A percentile compares a stretch with the other conserved stretches of the same genome.
Evolutionary conservation across 1,284 basidiomycete genomes (phyloP).

Genomic region (Malassezia brasiliensis): DNA sequence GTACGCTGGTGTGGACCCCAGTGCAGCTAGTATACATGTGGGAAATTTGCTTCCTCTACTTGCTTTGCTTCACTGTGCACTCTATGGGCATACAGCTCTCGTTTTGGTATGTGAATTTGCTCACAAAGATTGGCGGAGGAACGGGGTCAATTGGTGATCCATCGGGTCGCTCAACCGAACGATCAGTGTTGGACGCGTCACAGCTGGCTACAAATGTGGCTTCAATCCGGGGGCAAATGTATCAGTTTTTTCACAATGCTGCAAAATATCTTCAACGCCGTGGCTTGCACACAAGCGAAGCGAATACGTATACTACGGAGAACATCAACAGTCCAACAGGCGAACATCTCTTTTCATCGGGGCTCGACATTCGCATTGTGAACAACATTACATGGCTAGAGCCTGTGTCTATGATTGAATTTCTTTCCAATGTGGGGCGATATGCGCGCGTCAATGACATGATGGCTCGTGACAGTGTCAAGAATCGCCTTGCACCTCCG

Average conservation of each 20-base stretch:
- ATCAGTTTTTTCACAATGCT: slow-evolving; percentile 64
- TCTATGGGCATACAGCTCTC: slow-evolving; percentile 69
- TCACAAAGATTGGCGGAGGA: slow-evolving; percentile 74
- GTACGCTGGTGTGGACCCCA: slow-evolving; percentile 87
- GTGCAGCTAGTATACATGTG: slow-evolving; percentile 76
- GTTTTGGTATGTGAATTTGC: slow-evolving; percentile 57
- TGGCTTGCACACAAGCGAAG: slow-evolving; percentile 16
- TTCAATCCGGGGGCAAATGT: slow-evolving; percentile 60
- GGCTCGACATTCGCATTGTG: slow-evolving; percentile 43
- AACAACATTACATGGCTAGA: slow-evolving; percentile 82
- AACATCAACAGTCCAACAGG: neutral
- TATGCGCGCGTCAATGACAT: slow-evolving; percentile 76
- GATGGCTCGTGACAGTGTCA: slow-evolving; percentile 83
- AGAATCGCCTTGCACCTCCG: slow-evolving; percentile 19
- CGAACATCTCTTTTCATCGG: neutral
- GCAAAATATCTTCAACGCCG: slow-evolving; percentile 52
- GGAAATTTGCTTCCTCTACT: slow-evolving; percentile 86
- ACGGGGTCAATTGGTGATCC: slow-evolving; percentile 96
- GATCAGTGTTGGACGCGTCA: slow-evolving; percentile 59
- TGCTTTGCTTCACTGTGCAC: slow-evolving; percentile 72
- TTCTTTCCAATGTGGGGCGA: slow-evolving; percentile 70
- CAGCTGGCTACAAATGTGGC: slow-evolving; percentile 62
- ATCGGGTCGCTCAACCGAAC: slow-evolving; percentile 74
- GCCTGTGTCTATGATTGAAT: slow-evolving; percentile 67
- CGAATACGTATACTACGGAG: neutral